Conservation (phyloP, 2,329 filamentous ascomycete genomes). For the Phaeosphaeriaceae sp. region DNA sequence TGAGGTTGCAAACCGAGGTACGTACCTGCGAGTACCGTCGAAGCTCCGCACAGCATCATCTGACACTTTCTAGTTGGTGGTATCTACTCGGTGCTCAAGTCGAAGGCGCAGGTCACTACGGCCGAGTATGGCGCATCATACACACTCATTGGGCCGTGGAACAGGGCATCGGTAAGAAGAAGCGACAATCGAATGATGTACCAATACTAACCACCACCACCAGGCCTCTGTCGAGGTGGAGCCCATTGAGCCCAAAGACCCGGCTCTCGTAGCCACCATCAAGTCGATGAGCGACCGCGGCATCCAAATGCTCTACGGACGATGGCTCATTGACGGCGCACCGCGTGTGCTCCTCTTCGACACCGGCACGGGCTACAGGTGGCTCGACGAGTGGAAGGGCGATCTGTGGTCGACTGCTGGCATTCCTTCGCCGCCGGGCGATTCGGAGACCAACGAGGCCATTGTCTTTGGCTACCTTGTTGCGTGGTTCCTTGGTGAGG, state of each 20-base stretch:
- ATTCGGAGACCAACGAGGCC: slow-evolving; percentile 95
- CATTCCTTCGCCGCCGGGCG: slow-evolving; percentile 90
- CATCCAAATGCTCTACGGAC: slow-evolving; percentile 87
- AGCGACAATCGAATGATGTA: slow-evolving; percentile 4
- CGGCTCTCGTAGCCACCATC: slow-evolving; percentile 81
- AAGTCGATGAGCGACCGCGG: slow-evolving; percentile 92
- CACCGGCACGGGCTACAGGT: slow-evolving; percentile 89
- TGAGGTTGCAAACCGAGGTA: slow-evolving; percentile 95
- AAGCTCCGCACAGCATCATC: slow-evolving; percentile 9
- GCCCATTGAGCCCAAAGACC: slow-evolving; percentile 83
- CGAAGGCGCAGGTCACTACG: slow-evolving; percentile 95
- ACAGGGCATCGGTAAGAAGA: slow-evolving; percentile 79
- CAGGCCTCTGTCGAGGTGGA: slow-evolving; percentile 98
- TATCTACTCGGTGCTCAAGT: slow-evolving; percentile 99
- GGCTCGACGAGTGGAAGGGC: slow-evolving; percentile 94
- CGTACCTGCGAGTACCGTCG: slow-evolving; percentile 27
- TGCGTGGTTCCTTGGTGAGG: slow-evolving; percentile 98
- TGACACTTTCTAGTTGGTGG: slow-evolving; percentile 75
- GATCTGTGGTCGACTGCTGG: slow-evolving; percentile 93
- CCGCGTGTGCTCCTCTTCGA: slow-evolving; percentile 94
- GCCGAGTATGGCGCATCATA: slow-evolving; percentile 98
- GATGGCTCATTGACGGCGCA: slow-evolving; percentile 97
- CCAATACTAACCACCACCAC: slow-evolving; percentile 28
- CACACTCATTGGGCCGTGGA: slow-evolving; percentile 92
- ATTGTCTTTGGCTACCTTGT: slow-evolving; percentile 98